These are phyloP conservation scores for Cercospora beticola DNA, from an alignment of 2,329 filamentous ascomycete species.

Conservation along the genomic window DNA sequence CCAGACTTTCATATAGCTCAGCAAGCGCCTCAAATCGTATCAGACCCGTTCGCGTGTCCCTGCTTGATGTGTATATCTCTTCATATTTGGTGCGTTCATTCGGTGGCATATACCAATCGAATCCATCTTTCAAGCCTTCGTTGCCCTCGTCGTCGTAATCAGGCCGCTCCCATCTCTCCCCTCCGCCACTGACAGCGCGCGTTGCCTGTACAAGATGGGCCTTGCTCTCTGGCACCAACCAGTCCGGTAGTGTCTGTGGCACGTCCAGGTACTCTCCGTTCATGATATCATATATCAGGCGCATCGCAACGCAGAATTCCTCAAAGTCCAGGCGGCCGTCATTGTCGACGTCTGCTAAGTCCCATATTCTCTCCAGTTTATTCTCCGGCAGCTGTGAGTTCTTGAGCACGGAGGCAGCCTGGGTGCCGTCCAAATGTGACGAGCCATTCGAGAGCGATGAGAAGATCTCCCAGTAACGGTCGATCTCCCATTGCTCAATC, in stretches of 20 bases:
- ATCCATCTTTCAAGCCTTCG: conserved; percentile 86
- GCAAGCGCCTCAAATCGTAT: conserved; percentile 70
- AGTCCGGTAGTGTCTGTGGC: conserved; percentile 82
- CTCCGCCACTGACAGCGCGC: conserved; percentile 74
- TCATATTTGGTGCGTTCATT: conserved; percentile 91
- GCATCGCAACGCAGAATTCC: conserved; percentile 99
- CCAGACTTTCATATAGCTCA: conserved; percentile 79
- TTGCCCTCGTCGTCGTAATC: conserved; percentile 75
- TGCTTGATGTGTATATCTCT: conserved; percentile 91
- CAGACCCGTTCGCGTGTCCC: conserved; percentile 76
- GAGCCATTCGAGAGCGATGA: conserved; percentile 64
- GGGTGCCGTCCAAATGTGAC: conserved; percentile 64
- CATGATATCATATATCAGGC: conserved; percentile 93
- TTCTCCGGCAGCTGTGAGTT: conserved; percentile 71
- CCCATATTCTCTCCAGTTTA: conserved; percentile 97
- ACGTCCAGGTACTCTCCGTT: conserved; percentile 94
- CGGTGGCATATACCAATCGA: conserved; percentile 99
- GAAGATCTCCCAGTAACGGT: conserved; percentile 80
- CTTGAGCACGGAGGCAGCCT: conserved; percentile 70
- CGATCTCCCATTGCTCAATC: conserved; percentile 72
- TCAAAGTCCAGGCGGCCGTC: conserved; percentile 98
- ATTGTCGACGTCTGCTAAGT: conserved; percentile 93
- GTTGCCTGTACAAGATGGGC: conserved; percentile 83
- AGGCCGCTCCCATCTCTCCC: conserved; percentile 79
- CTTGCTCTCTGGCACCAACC: conserved; percentile 95